phyloP scores from a whole-genome alignment of 352 stramenopile species.

The Globisporangium carolinianum region DNA sequence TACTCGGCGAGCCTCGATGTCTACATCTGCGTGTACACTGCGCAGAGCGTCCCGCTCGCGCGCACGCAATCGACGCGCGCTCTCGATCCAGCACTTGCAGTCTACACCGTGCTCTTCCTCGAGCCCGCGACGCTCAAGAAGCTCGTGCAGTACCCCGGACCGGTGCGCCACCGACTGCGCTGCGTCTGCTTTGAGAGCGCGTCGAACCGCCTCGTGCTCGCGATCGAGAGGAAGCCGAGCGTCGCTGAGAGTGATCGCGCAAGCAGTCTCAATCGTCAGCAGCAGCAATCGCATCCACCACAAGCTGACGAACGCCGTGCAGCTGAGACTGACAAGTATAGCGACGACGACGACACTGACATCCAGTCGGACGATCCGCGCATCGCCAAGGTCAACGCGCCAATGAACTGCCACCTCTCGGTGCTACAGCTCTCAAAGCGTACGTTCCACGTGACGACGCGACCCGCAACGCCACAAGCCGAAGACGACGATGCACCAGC shows the following conservation, averaged over 20 bases:
- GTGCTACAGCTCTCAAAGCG: conserved; percentile 46
- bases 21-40: conserved; percentile 57
- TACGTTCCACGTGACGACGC: conserved; percentile 10
- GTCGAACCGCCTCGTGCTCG: conserved; percentile 39
- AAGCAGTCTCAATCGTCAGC: background rate
- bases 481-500: background rate
- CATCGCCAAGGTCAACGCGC: conserved; percentile 9
- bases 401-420: conserved; percentile 38
- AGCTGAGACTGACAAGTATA: background rate
- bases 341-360: background rate
- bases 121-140: conserved; percentile 55
- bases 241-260: background rate
- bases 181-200: conserved; percentile 35
- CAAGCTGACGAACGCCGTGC: background rate
- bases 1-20: conserved; percentile 40
- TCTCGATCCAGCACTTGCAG: background rate
- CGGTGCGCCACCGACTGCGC: conserved; percentile 28
- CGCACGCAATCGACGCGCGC: conserved; percentile 2
- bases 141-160: conserved; percentile 42
- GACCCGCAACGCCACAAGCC: background rate
- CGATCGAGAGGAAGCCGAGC: conserved; percentile 7
- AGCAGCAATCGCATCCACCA: background rate
- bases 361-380: background rate
- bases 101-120: conserved; percentile 48
- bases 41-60: conserved; percentile 7